phyloP scores from a whole-genome alignment of 2,329 filamentous ascomycete genomes.

The Alternaria infectoria region DNA sequence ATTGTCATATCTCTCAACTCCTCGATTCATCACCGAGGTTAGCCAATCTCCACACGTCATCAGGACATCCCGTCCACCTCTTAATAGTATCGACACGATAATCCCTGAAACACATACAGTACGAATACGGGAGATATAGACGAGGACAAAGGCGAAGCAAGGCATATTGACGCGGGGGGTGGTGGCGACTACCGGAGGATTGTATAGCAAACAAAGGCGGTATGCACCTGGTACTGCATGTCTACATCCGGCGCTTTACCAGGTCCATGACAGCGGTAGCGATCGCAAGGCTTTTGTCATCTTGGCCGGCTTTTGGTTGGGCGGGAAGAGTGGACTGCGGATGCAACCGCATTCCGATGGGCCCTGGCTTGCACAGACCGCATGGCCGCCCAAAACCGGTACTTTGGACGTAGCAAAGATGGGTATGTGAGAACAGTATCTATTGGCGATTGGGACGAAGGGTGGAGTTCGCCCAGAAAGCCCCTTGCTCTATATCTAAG shows the following conservation, averaged over 20 bases:
- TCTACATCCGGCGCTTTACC: constrained; percentile 19
- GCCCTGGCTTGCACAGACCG: constrained; percentile 19
- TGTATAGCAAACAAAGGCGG: constrained; percentile 32
- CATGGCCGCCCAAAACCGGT: constrained; percentile 4
- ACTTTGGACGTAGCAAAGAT: not conserved
- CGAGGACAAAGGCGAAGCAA: constrained; percentile 20
- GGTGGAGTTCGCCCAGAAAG: constrained; percentile 7
- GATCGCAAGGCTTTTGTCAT: constrained; percentile 12
- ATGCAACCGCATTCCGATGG: constrained; percentile 24
- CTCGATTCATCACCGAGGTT: not conserved
- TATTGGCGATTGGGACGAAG: constrained; percentile 7
- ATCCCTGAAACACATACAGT: constrained; percentile 15
- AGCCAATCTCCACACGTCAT: not conserved
- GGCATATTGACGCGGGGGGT: constrained; percentile 7
- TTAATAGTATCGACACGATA: not conserved
- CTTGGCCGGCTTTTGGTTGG: constrained; percentile 13
- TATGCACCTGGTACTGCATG: constrained; percentile 28
- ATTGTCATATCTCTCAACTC: constrained; percentile 1
- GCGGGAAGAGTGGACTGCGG: constrained; percentile 2
- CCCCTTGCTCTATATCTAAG: constrained; percentile 13
- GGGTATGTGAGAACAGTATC: constrained; percentile 1
- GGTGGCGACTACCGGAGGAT: constrained; percentile 17
- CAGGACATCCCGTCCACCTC: constrained; percentile 2
- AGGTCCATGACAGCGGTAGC: constrained; percentile 9
- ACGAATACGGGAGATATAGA: constrained; percentile 3